These are phyloP conservation scores for Kandelia obovata DNA, from an alignment of 345 rosid genomes.

Conservation along the genomic window DNA sequence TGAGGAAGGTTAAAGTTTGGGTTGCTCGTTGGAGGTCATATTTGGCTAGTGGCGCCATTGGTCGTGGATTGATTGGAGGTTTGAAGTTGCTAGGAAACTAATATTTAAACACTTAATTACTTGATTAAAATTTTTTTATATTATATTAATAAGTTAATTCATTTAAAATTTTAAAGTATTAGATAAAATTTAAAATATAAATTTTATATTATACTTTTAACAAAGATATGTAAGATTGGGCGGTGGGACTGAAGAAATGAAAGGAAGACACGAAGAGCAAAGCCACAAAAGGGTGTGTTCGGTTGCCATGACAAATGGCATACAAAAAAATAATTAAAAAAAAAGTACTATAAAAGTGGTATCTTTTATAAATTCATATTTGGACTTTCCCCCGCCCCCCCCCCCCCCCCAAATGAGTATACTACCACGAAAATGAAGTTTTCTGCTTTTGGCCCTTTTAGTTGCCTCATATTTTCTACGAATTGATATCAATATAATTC, in stretches of 20 bases:
- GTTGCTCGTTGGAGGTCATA: background rate
- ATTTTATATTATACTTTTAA: too few relatives aligned
- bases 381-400: background rate
- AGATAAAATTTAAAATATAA: too few relatives aligned
- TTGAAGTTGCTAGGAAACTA: too few relatives aligned
- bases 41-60: background rate
- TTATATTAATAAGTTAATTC: too few relatives aligned
- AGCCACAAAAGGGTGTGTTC: background rate
- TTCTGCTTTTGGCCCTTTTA: background rate
- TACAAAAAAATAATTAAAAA: background rate
- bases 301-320: conserved; percentile 16
- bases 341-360: background rate
- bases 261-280: background rate
- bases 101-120: too few relatives aligned
- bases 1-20: too few relatives aligned
- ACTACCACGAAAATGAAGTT: conserved; percentile 14
- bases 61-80: conserved; percentile 13
- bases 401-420: background rate
- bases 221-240: too few relatives aligned
- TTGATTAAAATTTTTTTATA: too few relatives aligned
- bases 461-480: too few relatives aligned
- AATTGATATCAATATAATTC: too few relatives aligned
- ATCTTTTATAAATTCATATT: background rate
- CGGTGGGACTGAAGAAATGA: conserved; percentile 24
- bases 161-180: too few relatives aligned